Evolutionary conservation across 169 alveolate species (phyloP).

Genomic region (Perkinsus olseni): DNA sequence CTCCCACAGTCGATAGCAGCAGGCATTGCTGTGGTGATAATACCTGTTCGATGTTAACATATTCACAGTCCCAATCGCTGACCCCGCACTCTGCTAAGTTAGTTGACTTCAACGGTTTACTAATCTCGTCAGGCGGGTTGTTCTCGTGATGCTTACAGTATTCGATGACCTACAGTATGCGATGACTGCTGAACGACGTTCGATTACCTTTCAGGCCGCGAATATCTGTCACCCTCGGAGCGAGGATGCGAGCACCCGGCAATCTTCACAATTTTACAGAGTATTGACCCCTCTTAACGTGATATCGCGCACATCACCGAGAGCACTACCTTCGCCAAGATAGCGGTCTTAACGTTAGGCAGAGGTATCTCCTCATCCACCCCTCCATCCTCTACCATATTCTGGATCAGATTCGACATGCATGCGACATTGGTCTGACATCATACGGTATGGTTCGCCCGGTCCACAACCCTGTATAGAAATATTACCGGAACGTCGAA

Average conservation of each 20-base stretch:
- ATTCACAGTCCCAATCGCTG: constrained; percentile 80
- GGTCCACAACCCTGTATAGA: neutral
- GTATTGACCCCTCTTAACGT: no score
- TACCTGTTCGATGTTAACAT: constrained; percentile 70
- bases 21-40: no score
- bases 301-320: no score
- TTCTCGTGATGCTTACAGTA: constrained; percentile 80
- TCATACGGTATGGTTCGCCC: neutral
- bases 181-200: no score
- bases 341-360: constrained; percentile 75
- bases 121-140: constrained; percentile 81
- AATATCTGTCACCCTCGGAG: no score
- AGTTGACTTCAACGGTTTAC: constrained; percentile 79
- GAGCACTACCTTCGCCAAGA: constrained; percentile 59
- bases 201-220: no score
- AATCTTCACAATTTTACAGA: no score
- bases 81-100: constrained; percentile 65
- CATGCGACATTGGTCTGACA: constrained; percentile 44
- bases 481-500: neutral
- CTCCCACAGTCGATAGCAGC: no score
- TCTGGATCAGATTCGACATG: constrained; percentile 68
- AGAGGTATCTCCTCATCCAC: constrained; percentile 83
- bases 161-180: constrained; percentile 48
- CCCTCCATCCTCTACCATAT: constrained; percentile 83
- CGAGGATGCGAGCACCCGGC: no score